Base-by-base conservation (phyloP, 441 rosid genomes). In the Syzygium malaccense region DNA sequence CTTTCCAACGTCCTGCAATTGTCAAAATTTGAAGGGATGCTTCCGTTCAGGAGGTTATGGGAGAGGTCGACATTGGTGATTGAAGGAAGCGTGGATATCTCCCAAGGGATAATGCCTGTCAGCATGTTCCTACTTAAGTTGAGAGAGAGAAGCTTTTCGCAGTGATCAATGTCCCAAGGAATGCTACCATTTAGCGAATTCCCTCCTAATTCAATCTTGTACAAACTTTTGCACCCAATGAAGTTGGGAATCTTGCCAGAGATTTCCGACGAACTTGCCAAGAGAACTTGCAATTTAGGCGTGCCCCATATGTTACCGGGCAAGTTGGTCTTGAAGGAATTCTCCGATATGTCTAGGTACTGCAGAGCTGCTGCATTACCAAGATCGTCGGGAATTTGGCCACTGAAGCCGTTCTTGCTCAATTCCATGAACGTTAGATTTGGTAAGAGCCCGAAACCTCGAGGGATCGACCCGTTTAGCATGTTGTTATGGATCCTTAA, bases 61-160 rank as follows among this genome's bases (percentile, higher is more conserved):
- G 99, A 98, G 64, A 98, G 94, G 89, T 98, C 99, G 15, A 97
- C 93, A 75, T 92, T 96, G 7, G 98, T 93, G 68, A 98, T 94
- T 0, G 94, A 92, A 3, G 96, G 98, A 66, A 98, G 95, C 4
- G 93, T 86, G 2, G 99, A 96, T 12, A 98, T 95, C 90, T 95
- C 98, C 97, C 94, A 92, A 0, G 99, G 99, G 33, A 98, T 98
- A 33, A 93, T 94, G 2, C 99, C 99, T 14, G 95, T 88, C 57
- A 98, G 95, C 62, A 92, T 90, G 87, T 98, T 98, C 83, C 91
- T 89, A 90, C 98, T 96, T 62, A 98, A 90, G 87, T 97, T 95
- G 87, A 98, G 92, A 37, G 58, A 66, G 85, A 96, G 88, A 26
- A 98, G 98, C 98, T 95, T 98, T 91, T 91, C 94, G 87, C 99